Percentiles rank a stretch among this genome's conserved stretches.
Conservation (phyloP, 768 basidiomycete genomes). For the Megacollybia marginata region DNA sequence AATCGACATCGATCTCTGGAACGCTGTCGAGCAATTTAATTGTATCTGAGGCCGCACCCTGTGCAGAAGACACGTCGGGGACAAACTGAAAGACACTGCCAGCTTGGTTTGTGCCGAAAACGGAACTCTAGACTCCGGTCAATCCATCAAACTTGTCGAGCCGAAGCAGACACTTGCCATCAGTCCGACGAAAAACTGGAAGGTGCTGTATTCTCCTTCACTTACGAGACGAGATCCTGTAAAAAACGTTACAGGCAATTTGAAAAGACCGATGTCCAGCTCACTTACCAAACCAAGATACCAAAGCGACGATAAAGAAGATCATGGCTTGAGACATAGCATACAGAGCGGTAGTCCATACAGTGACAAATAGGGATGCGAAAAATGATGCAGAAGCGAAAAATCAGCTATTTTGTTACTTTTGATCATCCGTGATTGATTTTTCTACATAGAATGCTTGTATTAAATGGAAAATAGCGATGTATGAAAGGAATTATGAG, state of each 20-base stretch:
- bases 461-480: too few relatives aligned
- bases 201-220: constrained; percentile 39
- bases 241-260: too few relatives aligned
- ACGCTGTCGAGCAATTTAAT: constrained; percentile 66
- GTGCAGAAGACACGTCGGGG: constrained; percentile 83
- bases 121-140: constrained; percentile 41
- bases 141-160: too few relatives aligned
- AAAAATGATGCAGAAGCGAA: too few relatives aligned
- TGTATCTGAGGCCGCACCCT: constrained; percentile 70
- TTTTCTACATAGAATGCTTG: too few relatives aligned
- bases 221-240: constrained; percentile 50
- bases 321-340: constrained; percentile 65
- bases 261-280: too few relatives aligned
- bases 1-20: constrained; percentile 79
- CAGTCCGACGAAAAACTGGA: constrained; percentile 75
- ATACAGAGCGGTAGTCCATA: constrained; percentile 59
- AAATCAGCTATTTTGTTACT: too few relatives aligned
- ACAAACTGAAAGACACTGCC: constrained; percentile 81
- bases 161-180: constrained; percentile 43
- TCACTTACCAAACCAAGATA: constrained; percentile 64
- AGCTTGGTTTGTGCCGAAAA: constrained; percentile 80
- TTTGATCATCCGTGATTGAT: too few relatives aligned
- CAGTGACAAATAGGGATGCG: too few relatives aligned
- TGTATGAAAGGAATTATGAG: too few relatives aligned
- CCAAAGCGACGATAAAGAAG: constrained; percentile 79